Conservation (phyloP, 768 basidiomycete species). For the Tulasnella sp. region DNA sequence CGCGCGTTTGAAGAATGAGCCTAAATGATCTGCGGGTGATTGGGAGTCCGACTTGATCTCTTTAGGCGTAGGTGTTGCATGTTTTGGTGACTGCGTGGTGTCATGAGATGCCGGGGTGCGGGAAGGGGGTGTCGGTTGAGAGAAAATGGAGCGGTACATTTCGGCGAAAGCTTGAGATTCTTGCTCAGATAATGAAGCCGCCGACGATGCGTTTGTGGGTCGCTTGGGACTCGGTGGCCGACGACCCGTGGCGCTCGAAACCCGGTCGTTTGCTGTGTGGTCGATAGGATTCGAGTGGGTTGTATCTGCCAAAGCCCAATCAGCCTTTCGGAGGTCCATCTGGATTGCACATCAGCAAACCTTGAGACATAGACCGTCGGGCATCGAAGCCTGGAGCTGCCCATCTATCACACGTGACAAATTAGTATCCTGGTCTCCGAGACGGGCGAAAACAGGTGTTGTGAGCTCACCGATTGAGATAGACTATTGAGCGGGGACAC, state of each 20-base stretch:
- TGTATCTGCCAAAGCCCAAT: neutral
- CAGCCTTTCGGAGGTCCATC: neutral
- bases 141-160: conserved; percentile 8
- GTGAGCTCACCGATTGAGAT: neutral
- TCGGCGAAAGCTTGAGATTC: conserved; percentile 2
- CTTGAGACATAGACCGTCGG: neutral
- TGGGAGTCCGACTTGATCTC: neutral
- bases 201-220: neutral
- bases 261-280: neutral
- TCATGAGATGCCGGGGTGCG: neutral
- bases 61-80: neutral
- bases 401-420: neutral
- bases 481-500: neutral
- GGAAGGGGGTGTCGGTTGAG: neutral
- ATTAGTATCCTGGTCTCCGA: neutral
- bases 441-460: neutral
- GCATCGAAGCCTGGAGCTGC: neutral
- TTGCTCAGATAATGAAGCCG: neutral
- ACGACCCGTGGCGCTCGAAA: neutral
- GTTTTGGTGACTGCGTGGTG: neutral
- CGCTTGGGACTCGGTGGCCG: neutral
- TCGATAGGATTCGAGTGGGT: neutral
- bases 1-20: neutral
- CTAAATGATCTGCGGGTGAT: neutral
- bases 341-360: neutral